Base-by-base conservation (phyloP, 768 basidiomycete species). In the Tylopilus felleus region DNA sequence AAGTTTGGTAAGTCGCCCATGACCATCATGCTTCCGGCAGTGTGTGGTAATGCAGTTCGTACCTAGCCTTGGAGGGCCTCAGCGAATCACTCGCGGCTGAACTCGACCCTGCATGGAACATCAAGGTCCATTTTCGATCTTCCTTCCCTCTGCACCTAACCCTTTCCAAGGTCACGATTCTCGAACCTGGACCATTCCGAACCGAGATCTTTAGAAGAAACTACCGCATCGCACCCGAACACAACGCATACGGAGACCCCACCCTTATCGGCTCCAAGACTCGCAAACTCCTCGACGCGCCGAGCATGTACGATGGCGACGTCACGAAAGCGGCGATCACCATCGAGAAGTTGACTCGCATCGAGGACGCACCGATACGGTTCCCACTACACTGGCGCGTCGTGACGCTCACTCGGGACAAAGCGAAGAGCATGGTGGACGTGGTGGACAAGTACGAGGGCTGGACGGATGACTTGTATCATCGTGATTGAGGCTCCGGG, bases 201-300 rank as follows among this genome's bases (percentile, higher is more conserved):
- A 65, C 65, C 3, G 47, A 47, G 21, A 40, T 59, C 12, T 8
- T 12, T 7, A 41, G 52, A 7, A 38, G 39, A 1, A 57, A 56
- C 23, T 13, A 31, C 17, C 52, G 14, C 6, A 6, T 2, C 4
- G 46, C 27, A 8, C 58, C 47, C 8, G 55, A 46, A 28, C 66
- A 69, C 19, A 49, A 58, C 12, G 65, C 63, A 33, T 67, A 67
- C 31, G 35, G 49, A 0, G 23, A 62, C 23, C 63, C 58, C 6
- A 19, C 39, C 8, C 38, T 51, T n/a, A 38, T 4, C 5, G 28
- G 17, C 9, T 51, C 56, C 12, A 43, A 58, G 39, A 8, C 19
- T 12, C 64, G 64, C 22, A 21, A 44, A 23, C 1, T 6, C 5
- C 4, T 49, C 2, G 7, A 5, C 9, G 5, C 49, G 4, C 0